phyloP scores from a whole-genome alignment of 2,329 filamentous ascomycete species.

The Elsinoe perseae region DNA sequence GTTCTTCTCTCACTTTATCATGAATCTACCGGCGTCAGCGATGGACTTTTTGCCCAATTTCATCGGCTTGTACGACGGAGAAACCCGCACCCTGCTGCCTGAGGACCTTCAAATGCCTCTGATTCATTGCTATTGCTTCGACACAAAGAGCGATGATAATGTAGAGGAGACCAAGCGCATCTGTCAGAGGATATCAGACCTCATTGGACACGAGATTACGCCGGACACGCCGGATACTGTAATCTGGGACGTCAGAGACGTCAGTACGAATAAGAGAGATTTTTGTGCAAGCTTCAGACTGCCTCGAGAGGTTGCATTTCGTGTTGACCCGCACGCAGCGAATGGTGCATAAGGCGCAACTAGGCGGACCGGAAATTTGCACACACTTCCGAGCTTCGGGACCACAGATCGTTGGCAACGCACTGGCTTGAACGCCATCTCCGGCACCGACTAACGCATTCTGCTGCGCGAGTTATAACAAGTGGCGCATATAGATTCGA shows the following conservation, averaged over 20 bases:
- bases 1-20: constrained; percentile 86
- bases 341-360: no score
- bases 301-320: constrained; percentile 75
- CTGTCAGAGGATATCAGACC: constrained; percentile 56
- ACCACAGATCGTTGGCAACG: no score
- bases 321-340: constrained; percentile 22
- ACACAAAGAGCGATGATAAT: constrained; percentile 69
- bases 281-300: constrained; percentile 90
- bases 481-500: no score
- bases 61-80: constrained; percentile 62
- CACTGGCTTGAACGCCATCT: no score
- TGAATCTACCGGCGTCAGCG: constrained; percentile 91
- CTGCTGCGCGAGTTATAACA: no score
- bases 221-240: constrained; percentile 50
- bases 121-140: constrained; percentile 93
- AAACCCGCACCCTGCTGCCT: constrained; percentile 22
- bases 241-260: constrained; percentile 66
- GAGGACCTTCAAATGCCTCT: constrained; percentile 54
- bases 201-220: constrained; percentile 53
- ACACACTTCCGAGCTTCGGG: no score
- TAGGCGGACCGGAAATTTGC: no score
- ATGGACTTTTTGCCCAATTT: constrained; percentile 74
- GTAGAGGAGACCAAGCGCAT: constrained; percentile 52
- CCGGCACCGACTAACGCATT: no score
- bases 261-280: constrained; percentile 92